Evolutionary conservation across 805 yeast genomes (phyloP).

Genomic region (Myxozyma neglecta): DNA sequence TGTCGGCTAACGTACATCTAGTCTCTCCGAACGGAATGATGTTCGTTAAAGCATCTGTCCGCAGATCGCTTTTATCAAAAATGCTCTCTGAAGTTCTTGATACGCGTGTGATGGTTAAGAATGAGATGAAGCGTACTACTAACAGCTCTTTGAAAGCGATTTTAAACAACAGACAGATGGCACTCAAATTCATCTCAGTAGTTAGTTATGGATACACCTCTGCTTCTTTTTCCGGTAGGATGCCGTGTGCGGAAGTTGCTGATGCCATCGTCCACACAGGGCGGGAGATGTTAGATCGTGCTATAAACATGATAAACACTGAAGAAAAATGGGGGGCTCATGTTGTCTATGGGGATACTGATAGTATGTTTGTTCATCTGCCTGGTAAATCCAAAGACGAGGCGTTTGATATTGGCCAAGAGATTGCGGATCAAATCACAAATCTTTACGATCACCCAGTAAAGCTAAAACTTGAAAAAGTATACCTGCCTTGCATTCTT

Average conservation of each 20-base stretch:
- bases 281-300: slow-evolving; percentile 67
- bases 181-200: slow-evolving; percentile 85
- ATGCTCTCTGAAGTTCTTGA: slow-evolving; percentile 84
- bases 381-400: slow-evolving; percentile 78
- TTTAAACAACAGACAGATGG: slow-evolving; percentile 76
- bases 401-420: slow-evolving; percentile 73
- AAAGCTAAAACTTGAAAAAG: slow-evolving; percentile 84
- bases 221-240: slow-evolving; percentile 92
- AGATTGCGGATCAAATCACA: slow-evolving; percentile 66
- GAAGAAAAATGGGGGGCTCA: slow-evolving; percentile 73
- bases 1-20: neutral
- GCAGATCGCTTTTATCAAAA: slow-evolving; percentile 74
- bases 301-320: slow-evolving; percentile 66
- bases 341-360: slow-evolving; percentile 97
- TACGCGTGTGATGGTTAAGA: slow-evolving; percentile 74
- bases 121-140: slow-evolving; percentile 57
- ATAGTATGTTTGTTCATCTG: slow-evolving; percentile 83
- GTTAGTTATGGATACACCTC: slow-evolving; percentile 96
- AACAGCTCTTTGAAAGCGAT: slow-evolving; percentile 45
- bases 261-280: slow-evolving; percentile 93
- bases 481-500: slow-evolving; percentile 81
- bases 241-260: slow-evolving; percentile 95
- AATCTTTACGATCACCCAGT: slow-evolving; percentile 75
- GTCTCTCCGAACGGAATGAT: slow-evolving; percentile 86
- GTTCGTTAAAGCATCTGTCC: slow-evolving; percentile 62